phyloP scores from a whole-genome alignment of 2,329 filamentous ascomycete genomes.

The Xylariaceae sp. region DNA sequence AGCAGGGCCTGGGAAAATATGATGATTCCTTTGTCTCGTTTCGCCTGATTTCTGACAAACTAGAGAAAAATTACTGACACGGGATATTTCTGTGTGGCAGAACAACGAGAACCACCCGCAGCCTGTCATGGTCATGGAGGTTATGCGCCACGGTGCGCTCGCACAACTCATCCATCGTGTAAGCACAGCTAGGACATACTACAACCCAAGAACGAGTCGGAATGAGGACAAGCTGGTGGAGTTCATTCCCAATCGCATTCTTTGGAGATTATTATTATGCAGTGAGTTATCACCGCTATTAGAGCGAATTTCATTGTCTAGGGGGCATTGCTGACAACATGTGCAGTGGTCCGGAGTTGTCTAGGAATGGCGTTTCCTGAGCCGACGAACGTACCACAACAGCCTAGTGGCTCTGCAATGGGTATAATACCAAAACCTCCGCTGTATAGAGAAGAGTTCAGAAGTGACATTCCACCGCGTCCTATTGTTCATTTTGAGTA shows the following conservation, averaged over 20 bases:
- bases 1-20: too few relatives aligned
- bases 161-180: background rate
- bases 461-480: too few relatives aligned
- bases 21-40: too few relatives aligned
- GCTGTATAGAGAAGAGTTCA: too few relatives aligned
- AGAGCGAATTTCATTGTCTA: background rate
- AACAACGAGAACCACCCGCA: background rate
- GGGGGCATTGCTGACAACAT: background rate
- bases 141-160: background rate
- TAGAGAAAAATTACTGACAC: too few relatives aligned
- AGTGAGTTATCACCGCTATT: background rate
- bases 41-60: too few relatives aligned
- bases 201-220: background rate
- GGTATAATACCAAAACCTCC: too few relatives aligned
- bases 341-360: background rate
- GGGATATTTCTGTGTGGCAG: too few relatives aligned
- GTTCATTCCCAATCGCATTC: background rate
- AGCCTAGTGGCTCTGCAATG: too few relatives aligned
- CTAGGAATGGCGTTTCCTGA: background rate
- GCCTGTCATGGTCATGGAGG: background rate
- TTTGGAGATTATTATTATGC: background rate
- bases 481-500: too few relatives aligned
- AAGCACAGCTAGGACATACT: background rate
- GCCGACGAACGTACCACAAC: too few relatives aligned
- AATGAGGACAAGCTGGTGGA: background rate